Evolutionary conservation across 495 filamentous ascomycete genomes (phyloP), one percentile per base, ranked within the genome.

Genomic region (Thermochaetoides thermophila): DNA sequence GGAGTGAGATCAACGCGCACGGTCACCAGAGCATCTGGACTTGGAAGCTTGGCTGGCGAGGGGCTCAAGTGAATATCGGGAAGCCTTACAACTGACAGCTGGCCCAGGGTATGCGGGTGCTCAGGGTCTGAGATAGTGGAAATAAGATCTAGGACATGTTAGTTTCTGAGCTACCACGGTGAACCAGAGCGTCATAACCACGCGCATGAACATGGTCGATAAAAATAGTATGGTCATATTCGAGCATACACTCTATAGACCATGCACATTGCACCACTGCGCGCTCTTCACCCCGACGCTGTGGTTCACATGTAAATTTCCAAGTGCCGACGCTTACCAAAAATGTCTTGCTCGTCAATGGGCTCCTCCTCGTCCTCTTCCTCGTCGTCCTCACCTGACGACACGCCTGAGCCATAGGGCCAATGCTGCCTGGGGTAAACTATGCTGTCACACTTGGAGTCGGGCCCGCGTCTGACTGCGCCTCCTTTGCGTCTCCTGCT

Each of bases 301-400:
- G n/a, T n/a, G n/a, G n/a, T n/a, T n/a, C n/a, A n/a, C n/a, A n/a
- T n/a, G n/a, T n/a, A n/a, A n/a, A n/a, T n/a, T n/a, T n/a, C n/a
- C n/a, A n/a, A n/a, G n/a, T n/a, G n/a, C n/a, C n/a, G 17, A 21
- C 5, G 43, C 68, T 43, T 64, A 92, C 85, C 85, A 48, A 84
- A 97, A 16, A 97, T 82, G 56, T 97, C 89, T 50, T 95, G 91
- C 50, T 84, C 84, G 46, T 97, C 89, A 39, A 97, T 89, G 18
- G 76, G 81, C 40, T 94, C 86, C 17, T 74, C 63, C 5, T 69
- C 68, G 25, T 53, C 49, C 22, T 60, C 55, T 10, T 57, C 46
- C n/a, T n/a, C n/a, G 11, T 60, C 57, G n/a, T 59, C 56, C n/a
- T 45, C 41, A 30, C 38, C 39, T 16, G 34, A 32, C 11, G 48